Evolutionary conservation across 352 stramenopile genomes (phyloP).

Genomic region (Globisporangium polare): DNA sequence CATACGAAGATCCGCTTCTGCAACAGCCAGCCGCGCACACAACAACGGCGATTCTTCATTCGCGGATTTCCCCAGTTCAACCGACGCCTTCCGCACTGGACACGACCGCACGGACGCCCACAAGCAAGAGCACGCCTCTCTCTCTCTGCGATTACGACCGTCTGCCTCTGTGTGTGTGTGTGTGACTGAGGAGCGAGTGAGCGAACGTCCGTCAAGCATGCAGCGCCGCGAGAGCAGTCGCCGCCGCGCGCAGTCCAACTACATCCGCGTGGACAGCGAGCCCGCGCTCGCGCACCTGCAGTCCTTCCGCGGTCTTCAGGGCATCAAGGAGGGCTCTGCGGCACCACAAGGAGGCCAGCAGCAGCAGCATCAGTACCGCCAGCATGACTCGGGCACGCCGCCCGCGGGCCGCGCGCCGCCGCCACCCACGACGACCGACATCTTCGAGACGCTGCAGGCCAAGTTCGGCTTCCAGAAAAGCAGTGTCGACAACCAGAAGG

Average conservation of each 20-base stretch:
- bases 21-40: not conserved
- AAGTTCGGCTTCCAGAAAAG: constrained; percentile 82
- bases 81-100: not conserved
- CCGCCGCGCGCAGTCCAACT: constrained; percentile 58
- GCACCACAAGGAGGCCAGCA: not conserved
- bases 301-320: constrained; percentile 42
- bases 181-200: not conserved
- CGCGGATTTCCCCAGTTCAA: constrained; percentile 12
- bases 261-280: constrained; percentile 68
- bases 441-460: constrained; percentile 72
- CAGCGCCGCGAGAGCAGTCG: constrained; percentile 18
- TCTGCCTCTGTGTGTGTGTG: not conserved
- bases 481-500: constrained; percentile 80
- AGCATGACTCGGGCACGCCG: constrained; percentile 5
- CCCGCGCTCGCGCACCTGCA: constrained; percentile 52
- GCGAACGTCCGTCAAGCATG: constrained; percentile 4
- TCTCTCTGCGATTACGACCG: not conserved
- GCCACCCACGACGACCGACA: constrained; percentile 26
- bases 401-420: constrained; percentile 9
- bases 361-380: constrained; percentile 6
- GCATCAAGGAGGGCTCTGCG: not conserved
- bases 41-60: constrained; percentile 2
- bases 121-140: too few relatives aligned
- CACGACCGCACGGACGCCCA: not conserved
- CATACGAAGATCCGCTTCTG: not conserved